phyloP scores from a whole-genome alignment of 345 rosid species.

The Arabis alpina region DNA sequence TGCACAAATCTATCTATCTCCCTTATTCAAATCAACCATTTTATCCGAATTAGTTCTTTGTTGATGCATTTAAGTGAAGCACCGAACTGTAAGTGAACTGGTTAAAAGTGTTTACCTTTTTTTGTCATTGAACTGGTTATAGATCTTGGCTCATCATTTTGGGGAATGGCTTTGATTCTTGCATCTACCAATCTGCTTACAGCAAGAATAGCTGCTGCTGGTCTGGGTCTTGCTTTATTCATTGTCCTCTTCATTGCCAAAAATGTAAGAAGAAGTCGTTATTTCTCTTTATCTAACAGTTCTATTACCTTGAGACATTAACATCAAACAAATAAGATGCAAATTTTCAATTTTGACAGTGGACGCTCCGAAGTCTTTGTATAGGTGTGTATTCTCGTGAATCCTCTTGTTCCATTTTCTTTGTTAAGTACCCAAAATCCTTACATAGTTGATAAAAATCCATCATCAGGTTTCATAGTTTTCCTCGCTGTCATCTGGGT shows the following conservation, averaged over 20 bases:
- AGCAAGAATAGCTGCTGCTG: conserved; percentile 94
- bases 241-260: conserved; percentile 87
- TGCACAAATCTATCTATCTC: conserved; percentile 17
- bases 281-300: neutral
- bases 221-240: conserved; percentile 73
- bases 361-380: conserved; percentile 96
- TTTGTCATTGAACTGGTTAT: conserved; percentile 31
- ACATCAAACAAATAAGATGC: conserved; percentile 18
- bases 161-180: conserved; percentile 98
- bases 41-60: neutral
- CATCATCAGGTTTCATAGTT: conserved; percentile 74
- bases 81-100: too few relatives aligned
- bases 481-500: conserved; percentile 84
- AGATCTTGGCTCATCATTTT: conserved; percentile 99
- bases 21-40: conserved; percentile 4
- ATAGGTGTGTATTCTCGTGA: conserved; percentile 58
- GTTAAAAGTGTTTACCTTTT: neutral
- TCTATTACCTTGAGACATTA: conserved; percentile 18
- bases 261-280: conserved; percentile 62
- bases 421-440: neutral
- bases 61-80: neutral
- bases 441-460: neutral
- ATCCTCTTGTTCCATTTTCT: conserved; percentile 3
- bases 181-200: conserved; percentile 86
- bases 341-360: conserved; percentile 52